These are phyloP conservation scores for Termitomyces sp. DNA, from an alignment of 768 basidiomycete genomes.

Conservation along the genomic window DNA sequence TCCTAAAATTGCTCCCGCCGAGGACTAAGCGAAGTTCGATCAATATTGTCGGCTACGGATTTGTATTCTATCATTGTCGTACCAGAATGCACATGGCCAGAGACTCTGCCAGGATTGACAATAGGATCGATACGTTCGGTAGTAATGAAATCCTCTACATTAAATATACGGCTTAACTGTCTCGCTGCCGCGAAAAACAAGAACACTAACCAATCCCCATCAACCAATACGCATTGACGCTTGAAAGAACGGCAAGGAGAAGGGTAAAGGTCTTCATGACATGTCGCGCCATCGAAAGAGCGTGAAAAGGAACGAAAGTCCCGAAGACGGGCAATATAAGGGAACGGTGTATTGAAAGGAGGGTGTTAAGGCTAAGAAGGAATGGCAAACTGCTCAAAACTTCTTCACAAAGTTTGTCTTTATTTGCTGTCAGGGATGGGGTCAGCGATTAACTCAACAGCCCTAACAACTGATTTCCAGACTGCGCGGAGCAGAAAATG, in stretches of 20 bases:
- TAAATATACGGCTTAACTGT: neutral
- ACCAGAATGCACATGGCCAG: conserved; percentile 45
- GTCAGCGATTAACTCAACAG: neutral
- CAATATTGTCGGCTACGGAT: neutral
- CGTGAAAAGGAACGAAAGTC: conserved; percentile 21
- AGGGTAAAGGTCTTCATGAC: conserved; percentile 26
- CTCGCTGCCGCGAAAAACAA: neutral
- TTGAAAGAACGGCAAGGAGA: conserved; percentile 24
- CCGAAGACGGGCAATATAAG: conserved; percentile 16
- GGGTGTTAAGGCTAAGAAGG: conserved; percentile 10
- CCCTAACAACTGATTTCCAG: conserved; percentile 9
- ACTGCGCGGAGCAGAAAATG: neutral
- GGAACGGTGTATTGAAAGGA: conserved; percentile 14
- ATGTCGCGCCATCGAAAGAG: conserved; percentile 15
- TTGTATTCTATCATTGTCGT: conserved; percentile 1
- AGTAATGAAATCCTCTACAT: conserved; percentile 34
- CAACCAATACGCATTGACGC: conserved; percentile 39
- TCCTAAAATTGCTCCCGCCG: conserved; percentile 48
- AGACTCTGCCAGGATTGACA: conserved; percentile 38
- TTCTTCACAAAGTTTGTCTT: conserved; percentile 12
- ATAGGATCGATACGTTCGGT: conserved; percentile 47
- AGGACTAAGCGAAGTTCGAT: conserved; percentile 27
- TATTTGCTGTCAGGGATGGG: conserved; percentile 7
- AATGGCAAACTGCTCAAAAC: neutral
- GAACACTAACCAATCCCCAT: conserved; percentile 31